phyloP scores from a whole-genome alignment of 441 rosid species.

The Capsella rubella region DNA sequence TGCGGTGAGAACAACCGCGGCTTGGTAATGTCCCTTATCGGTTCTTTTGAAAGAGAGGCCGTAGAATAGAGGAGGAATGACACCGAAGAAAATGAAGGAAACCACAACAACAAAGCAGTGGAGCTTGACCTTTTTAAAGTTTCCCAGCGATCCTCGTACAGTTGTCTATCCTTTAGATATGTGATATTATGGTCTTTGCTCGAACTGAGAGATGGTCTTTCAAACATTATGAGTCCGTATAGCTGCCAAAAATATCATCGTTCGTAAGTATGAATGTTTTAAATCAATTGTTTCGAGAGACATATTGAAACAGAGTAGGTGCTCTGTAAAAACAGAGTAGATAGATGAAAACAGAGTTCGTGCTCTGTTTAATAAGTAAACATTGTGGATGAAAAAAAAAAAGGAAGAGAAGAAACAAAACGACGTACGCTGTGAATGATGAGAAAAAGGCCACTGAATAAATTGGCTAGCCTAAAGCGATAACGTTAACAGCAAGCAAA shows the following conservation, averaged over 20 bases:
- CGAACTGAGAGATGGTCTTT: too few relatives aligned
- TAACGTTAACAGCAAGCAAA: conserved; percentile 29
- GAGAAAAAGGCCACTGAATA: conserved; percentile 32
- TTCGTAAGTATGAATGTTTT: neutral
- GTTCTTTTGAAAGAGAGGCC: conserved; percentile 14
- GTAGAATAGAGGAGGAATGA: conserved; percentile 39
- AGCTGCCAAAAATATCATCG: conserved; percentile 32
- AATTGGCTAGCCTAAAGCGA: conserved; percentile 29
- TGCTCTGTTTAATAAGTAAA: neutral
- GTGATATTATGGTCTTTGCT: too few relatives aligned
- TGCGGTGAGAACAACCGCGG: conserved; percentile 5
- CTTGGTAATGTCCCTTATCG: conserved; percentile 26
- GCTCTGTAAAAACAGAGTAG: too few relatives aligned
- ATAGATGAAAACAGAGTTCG: neutral
- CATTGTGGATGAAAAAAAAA: too few relatives aligned
- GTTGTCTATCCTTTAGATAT: too few relatives aligned
- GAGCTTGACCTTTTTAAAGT: neutral
- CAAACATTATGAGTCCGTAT: neutral
- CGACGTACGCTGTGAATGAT: conserved; percentile 23
- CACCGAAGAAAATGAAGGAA: conserved; percentile 28
- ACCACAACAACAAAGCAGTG: conserved; percentile 23
- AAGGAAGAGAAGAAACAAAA: neutral
- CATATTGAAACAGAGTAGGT: too few relatives aligned
- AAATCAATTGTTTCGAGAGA: neutral
- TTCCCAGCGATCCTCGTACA: conserved; percentile 6